Percentiles rank a stretch among this genome's conserved stretches.
phyloP scores from a whole-genome alignment of 768 basidiomycete genomes.

The Lepiota venenata region DNA sequence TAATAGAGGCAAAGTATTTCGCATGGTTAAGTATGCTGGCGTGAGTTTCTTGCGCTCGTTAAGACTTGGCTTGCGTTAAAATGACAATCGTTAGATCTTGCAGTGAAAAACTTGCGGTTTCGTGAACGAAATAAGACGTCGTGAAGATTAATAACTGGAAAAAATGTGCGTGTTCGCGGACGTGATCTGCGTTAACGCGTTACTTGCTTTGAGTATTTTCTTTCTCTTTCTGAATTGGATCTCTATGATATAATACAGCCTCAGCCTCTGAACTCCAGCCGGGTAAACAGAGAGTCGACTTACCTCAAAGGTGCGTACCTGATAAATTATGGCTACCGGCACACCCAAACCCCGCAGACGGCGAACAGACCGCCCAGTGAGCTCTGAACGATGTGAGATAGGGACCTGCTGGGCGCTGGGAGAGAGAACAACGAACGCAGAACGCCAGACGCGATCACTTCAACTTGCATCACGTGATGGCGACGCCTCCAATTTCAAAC shows the following conservation, averaged over 20 bases:
- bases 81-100: slow-evolving; percentile 6
- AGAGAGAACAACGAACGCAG: slow-evolving; percentile 4
- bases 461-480: slow-evolving; percentile 10
- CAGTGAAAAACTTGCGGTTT: slow-evolving; percentile 2
- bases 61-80: not conserved
- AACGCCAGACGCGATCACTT: slow-evolving; percentile 7
- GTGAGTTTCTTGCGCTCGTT: slow-evolving; percentile 4
- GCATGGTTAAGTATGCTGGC: not conserved
- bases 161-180: not conserved
- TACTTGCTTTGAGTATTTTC: not conserved
- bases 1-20: not conserved
- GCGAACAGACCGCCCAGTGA: slow-evolving; percentile 5
- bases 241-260: not conserved
- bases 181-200: slow-evolving; percentile 11
- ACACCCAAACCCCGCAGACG: slow-evolving; percentile 5
- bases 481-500: not conserved
- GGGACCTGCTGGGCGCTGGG: not conserved
- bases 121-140: slow-evolving; percentile 7
- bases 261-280: not conserved
- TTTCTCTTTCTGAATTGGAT: slow-evolving; percentile 1
- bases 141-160: not conserved
- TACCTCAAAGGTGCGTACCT: not conserved
- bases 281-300: not conserved
- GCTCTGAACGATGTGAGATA: not conserved
- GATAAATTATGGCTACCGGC: not conserved